These are phyloP conservation scores for Neurospora terricola DNA, from an alignment of 495 filamentous ascomycete species.

Conservation along the genomic window DNA sequence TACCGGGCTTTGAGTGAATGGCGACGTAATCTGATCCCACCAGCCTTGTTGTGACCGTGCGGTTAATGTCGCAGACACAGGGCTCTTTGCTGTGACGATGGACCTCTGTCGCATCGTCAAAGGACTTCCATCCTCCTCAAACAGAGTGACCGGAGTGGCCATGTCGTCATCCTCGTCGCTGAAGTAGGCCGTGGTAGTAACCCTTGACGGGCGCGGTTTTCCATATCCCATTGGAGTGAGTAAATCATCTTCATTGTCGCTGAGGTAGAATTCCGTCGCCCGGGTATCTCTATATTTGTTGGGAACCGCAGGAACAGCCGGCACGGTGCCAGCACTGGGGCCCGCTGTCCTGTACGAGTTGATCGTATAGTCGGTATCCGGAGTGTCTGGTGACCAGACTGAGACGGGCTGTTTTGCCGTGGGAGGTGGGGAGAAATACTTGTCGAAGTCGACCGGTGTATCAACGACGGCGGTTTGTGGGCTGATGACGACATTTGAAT, in stretches of 20 bases:
- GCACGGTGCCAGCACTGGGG: background rate
- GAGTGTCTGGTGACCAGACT: conserved; percentile 49
- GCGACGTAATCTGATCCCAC: conserved; percentile 82
- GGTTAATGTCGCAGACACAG: conserved; percentile 11
- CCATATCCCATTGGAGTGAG: background rate
- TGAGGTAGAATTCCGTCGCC: background rate
- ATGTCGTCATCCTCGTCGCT: conserved; percentile 24
- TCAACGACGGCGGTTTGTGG: conserved; percentile 40
- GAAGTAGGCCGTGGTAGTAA: conserved; percentile 14
- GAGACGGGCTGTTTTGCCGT: conserved; percentile 47
- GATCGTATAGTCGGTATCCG: conserved; percentile 5
- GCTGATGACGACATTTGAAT: conserved; percentile 43
- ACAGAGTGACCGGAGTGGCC: conserved; percentile 33
- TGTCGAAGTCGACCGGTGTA: conserved; percentile 26
- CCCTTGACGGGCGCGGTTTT: background rate
- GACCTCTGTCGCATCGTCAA: conserved; percentile 21
- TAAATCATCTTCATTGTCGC: background rate
- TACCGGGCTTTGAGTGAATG: conserved; percentile 37
- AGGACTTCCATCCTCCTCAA: conserved; percentile 39
- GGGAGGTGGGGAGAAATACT: conserved; percentile 21
- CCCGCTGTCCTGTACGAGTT: background rate
- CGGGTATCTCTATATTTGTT: conserved; percentile 1
- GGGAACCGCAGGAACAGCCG: conserved; percentile 4
- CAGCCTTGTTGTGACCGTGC: conserved; percentile 52
- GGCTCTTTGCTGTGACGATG: conserved; percentile 15